Percentiles rank a stretch among this genome's conserved stretches.
These are phyloP conservation scores for Clonostachys chloroleuca DNA, from an alignment of 2,329 filamentous ascomycete species.

Conservation along the genomic window DNA sequence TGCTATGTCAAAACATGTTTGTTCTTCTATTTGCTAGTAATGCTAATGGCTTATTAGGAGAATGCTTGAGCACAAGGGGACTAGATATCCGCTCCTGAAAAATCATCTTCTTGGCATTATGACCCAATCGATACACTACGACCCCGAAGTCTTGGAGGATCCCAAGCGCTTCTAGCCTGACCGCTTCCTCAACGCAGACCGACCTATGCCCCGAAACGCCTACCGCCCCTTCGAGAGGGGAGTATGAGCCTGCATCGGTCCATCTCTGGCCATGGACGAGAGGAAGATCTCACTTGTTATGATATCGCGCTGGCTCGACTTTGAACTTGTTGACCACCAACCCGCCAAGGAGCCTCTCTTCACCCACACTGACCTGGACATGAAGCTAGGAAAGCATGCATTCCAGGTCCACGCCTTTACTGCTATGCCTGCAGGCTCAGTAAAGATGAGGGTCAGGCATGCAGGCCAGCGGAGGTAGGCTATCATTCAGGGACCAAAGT, in stretches of 20 bases:
- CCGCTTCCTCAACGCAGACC: conserved; percentile 29
- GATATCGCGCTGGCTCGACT: conserved; percentile 12
- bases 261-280: conserved; percentile 26
- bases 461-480: no score
- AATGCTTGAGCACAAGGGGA: no score
- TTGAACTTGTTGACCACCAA: conserved; percentile 10
- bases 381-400: conserved; percentile 10
- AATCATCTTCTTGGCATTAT: no score
- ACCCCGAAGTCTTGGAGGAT: conserved; percentile 23
- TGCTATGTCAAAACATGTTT: no score
- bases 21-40: no score
- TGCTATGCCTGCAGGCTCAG: no score
- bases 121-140: conserved; percentile 26
- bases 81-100: no score
- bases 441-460: no score
- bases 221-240: conserved; percentile 29
- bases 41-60: no score
- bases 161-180: conserved; percentile 27
- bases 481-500: no score
- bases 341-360: conserved; percentile 10
- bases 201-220: conserved; percentile 29
- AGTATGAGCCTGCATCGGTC: conserved; percentile 25
- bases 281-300: conserved; percentile 18
- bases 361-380: conserved; percentile 14
- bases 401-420: no score